Evolutionary conservation across 805 yeast genomes (phyloP).

Genomic region (Babjeviella inositovora): DNA sequence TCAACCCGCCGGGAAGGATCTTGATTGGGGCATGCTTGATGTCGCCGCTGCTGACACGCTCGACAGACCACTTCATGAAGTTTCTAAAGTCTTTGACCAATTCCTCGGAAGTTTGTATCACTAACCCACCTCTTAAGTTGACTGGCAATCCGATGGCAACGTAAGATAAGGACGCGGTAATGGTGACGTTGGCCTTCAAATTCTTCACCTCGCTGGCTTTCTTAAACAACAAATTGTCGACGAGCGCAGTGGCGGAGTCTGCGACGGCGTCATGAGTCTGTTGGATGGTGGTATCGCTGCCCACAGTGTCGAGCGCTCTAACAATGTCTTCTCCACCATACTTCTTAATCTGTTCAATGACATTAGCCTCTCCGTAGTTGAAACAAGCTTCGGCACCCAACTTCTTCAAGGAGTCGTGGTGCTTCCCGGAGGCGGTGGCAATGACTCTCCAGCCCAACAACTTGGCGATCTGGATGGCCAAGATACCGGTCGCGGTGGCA

Average conservation of each 20-base stretch:
- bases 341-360: conserved; percentile 20
- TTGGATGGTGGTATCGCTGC: no score
- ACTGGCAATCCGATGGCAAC: conserved; percentile 16
- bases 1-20: conserved; percentile 12
- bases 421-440: conserved; percentile 28
- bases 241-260: conserved; percentile 11
- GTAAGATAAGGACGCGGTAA: conserved; percentile 19
- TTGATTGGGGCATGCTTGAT: conserved; percentile 16
- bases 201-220: conserved; percentile 6
- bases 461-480: conserved; percentile 45
- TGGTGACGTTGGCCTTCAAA: conserved; percentile 14
- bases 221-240: conserved; percentile 17
- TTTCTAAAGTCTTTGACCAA: conserved; percentile 8
- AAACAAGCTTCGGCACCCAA: conserved; percentile 36
- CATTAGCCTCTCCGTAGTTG: conserved; percentile 31
- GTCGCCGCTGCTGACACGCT: conserved; percentile 8
- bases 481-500: conserved; percentile 45
- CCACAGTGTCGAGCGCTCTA: conserved; percentile 15
- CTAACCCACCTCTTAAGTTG: conserved; percentile 11
- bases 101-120: conserved; percentile 9
- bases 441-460: no score
- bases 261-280: no score
- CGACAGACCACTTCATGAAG: conserved; percentile 10
- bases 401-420: conserved; percentile 19
- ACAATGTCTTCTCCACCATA: conserved; percentile 10